Conservation (phyloP, 176 grass and related monocot species). For the Rhipidocladum racemiflorum region DNA sequence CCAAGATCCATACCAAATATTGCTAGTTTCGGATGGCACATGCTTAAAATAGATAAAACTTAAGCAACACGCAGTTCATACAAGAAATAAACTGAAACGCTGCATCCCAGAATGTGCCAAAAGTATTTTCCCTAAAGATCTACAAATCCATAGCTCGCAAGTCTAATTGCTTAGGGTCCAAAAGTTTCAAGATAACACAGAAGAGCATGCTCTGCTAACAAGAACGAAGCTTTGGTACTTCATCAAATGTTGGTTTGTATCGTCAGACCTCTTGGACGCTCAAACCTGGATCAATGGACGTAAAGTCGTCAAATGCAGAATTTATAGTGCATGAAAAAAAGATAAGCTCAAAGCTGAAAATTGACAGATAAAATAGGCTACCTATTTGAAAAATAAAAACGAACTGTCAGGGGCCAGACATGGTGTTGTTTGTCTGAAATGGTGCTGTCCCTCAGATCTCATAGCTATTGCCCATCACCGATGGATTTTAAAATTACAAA, state of each 20-base stretch:
- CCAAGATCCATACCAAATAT: background rate
- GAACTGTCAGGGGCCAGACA: background rate
- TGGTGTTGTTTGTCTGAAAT: background rate
- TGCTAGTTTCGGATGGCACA: background rate
- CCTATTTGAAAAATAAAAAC: background rate
- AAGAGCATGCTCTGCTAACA: slow-evolving; percentile 18
- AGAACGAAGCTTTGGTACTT: slow-evolving; percentile 1
- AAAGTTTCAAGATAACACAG: slow-evolving; percentile 16
- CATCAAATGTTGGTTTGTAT: background rate
- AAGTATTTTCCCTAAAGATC: background rate
- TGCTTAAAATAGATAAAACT: background rate
- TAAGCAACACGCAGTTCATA: background rate
- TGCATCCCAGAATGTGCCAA: background rate
- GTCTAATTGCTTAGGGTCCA: slow-evolving; percentile 27
- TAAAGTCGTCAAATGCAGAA: background rate
- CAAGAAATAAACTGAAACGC: background rate
- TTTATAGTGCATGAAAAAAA: background rate
- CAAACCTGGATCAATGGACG: slow-evolving; percentile 45
- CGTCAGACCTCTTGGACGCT: slow-evolving; percentile 54
- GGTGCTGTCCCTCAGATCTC: slow-evolving; percentile 31
- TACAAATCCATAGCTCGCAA: slow-evolving; percentile 11
- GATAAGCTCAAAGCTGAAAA: background rate
- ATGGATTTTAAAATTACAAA: background rate
- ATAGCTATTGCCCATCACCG: slow-evolving; percentile 33
- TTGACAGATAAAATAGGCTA: background rate